A percentile compares a stretch with the other conserved stretches of the same genome.
These are phyloP conservation scores for Sedum album DNA, from an alignment of 164 flowering plant genomes.

Conservation along the genomic window DNA sequence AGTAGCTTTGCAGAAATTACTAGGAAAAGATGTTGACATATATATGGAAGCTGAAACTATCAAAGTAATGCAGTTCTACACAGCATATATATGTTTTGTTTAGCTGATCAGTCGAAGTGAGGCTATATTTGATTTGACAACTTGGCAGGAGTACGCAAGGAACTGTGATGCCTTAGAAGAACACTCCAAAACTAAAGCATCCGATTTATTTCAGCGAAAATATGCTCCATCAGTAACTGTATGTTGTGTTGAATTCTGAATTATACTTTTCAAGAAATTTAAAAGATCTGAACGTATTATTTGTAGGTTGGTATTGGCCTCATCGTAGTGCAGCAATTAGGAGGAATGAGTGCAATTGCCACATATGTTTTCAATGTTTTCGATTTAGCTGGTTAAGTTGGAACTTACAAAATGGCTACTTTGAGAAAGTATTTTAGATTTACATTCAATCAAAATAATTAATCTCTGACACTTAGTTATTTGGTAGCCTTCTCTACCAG, in stretches of 20 bases:
- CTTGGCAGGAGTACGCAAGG: constrained; percentile 35
- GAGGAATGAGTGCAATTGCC: constrained; percentile 39
- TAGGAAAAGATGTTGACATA: constrained; percentile 41
- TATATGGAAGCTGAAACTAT: constrained; percentile 47
- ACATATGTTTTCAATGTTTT: constrained; percentile 52
- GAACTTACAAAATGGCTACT: neutral
- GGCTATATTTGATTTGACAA: neutral
- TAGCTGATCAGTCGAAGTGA: neutral
- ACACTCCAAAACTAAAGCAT: constrained; percentile 22
- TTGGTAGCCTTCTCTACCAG: constrained; percentile 20
- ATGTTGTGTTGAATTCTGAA: too few species aligned
- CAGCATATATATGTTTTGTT: neutral
- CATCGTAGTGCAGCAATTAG: too few species aligned
- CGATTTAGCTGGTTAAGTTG: constrained; percentile 44
- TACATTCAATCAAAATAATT: too few species aligned
- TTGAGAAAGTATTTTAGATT: neutral
- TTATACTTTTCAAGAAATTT: too few species aligned
- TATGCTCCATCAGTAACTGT: constrained; percentile 56
- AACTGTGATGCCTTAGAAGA: constrained; percentile 22
- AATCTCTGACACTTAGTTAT: too few species aligned
- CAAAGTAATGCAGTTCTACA: constrained; percentile 19
- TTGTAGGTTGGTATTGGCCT: constrained; percentile 75
- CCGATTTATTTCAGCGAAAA: constrained; percentile 46
- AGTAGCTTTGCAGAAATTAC: constrained; percentile 30
- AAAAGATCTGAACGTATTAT: neutral